These are phyloP conservation scores for Sphenostylis stenocarpa DNA, from an alignment of 306 rosid species.

Conservation along the genomic window DNA sequence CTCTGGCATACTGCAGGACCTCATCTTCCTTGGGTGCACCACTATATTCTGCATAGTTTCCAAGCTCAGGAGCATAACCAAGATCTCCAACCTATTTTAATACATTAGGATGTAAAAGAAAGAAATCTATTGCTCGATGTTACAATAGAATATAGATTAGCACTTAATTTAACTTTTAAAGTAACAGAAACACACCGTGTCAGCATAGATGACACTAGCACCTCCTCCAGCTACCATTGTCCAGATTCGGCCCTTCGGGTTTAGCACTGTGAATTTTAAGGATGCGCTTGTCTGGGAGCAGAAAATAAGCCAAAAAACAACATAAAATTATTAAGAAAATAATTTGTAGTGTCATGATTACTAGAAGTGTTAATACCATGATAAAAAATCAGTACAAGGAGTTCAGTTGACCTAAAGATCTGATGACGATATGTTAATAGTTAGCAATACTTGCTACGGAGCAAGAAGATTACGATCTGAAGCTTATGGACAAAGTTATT, in stretches of 20 bases:
- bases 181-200: conserved; percentile 58
- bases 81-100: conserved; percentile 87
- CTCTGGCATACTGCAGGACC: conserved; percentile 96
- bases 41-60: conserved; percentile 96
- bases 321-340: neutral
- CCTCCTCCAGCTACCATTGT: conserved; percentile 99
- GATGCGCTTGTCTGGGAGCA: conserved; percentile 91
- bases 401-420: neutral
- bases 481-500: conserved; percentile 2
- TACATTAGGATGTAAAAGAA: neutral
- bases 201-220: conserved; percentile 97
- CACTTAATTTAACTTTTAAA: conserved; percentile 17
- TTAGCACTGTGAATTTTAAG: conserved; percentile 85
- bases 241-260: conserved; percentile 92
- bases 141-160: conserved; percentile 14
- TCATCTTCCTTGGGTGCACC: conserved; percentile 98
- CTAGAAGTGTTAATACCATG: neutral
- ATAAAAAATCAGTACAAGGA: conserved; percentile 12
- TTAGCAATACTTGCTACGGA: conserved; percentile 1
- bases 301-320: conserved; percentile 25
- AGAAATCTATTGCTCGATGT: neutral
- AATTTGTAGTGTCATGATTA: neutral
- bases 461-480: neutral
- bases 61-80: conserved; percentile 92
- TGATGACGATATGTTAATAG: neutral